These are phyloP conservation scores for Penicillium sp. DNA, from an alignment of 2,329 filamentous ascomycete species.

Conservation along the genomic window DNA sequence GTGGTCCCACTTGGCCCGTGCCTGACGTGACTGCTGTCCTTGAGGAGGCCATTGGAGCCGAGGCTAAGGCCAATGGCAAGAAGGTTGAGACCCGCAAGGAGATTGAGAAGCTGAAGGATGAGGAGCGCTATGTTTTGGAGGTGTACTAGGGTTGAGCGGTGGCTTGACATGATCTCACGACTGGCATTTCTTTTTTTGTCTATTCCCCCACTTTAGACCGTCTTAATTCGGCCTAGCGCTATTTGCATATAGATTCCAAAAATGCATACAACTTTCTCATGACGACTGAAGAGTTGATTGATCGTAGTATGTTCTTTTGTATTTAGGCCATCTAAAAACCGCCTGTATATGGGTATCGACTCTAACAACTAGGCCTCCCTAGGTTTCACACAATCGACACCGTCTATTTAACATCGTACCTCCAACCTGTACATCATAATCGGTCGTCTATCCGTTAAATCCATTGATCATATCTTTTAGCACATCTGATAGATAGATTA, in stretches of 20 bases:
- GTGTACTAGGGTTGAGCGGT: constrained; percentile 67
- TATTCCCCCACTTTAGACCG: constrained; percentile 21
- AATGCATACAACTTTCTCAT: constrained; percentile 1
- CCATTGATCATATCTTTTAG: constrained; percentile 7
- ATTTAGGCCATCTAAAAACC: not conserved
- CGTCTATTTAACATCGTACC: constrained; percentile 3
- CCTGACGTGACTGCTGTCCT: constrained; percentile 93
- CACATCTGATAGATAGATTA: not conserved
- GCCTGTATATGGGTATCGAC: constrained; percentile 19
- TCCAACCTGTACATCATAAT: constrained; percentile 8
- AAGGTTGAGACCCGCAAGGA: constrained; percentile 85
- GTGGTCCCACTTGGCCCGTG: constrained; percentile 96
- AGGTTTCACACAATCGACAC: not conserved
- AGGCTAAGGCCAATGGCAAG: constrained; percentile 66
- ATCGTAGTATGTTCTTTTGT: not conserved
- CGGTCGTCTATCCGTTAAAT: constrained; percentile 15
- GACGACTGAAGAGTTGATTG: not conserved
- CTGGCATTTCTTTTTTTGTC: constrained; percentile 15
- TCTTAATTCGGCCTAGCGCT: constrained; percentile 23
- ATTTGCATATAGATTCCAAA: constrained; percentile 12
- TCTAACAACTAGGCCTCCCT: constrained; percentile 1
- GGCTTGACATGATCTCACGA: constrained; percentile 18
- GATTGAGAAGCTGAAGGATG: constrained; percentile 97
- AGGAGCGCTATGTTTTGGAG: constrained; percentile 89
- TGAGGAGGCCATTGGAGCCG: constrained; percentile 81